Base-by-base conservation (phyloP, 2,329 filamentous ascomycete genomes). In the Fusarium virguliforme region DNA sequence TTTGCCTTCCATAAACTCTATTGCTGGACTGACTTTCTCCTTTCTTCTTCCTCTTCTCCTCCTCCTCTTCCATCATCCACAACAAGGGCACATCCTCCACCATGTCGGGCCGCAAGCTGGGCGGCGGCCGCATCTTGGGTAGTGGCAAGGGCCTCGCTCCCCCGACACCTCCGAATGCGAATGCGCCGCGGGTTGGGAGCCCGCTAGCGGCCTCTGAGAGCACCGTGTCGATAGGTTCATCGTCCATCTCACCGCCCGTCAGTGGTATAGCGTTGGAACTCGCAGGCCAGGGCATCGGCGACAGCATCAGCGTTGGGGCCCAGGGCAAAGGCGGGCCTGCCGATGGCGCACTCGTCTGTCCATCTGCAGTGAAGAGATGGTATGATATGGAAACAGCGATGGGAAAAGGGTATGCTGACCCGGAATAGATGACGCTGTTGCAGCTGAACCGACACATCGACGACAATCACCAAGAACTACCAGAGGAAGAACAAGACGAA, bases 351-450 rank as follows among this genome's bases (percentile, higher is more conserved):
- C 89, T 99, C 65, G 90, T 95, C 61, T 99, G 96, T 80, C 96
- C n/a, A 99, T 99, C 79, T 99, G 96, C 82, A 94, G 91, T 75
- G 97, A 98, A 83, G 95, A 98, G 81, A 99, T 99, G 96, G 94
- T 96, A 84, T 71, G 83, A 15, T 55, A 26, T n/a, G 10, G 24
- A 30, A 18, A 8, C 7, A n/a, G 3, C 2, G 5, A 8, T 28
- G 12, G 28, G 8, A 7, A 26, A 3, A 18, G 9, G 22, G 9
- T 46, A 38, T 24, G 60, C 28, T 54, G 15, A 53, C 22, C 2
- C 34, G 3, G 4, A n/a, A 6, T 2, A 97, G 94, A 87, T 98
- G 77, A 98, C 96, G 13, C 84, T 99, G 54, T 84, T 99, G 40
- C 96, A 99, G 83, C 85, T 99, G 41, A 98, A 99, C 79, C 90